Percentiles rank a stretch among this genome's conserved stretches.
phyloP scores from a whole-genome alignment of 805 yeast genomes.

The Starmera dryadoides region DNA sequence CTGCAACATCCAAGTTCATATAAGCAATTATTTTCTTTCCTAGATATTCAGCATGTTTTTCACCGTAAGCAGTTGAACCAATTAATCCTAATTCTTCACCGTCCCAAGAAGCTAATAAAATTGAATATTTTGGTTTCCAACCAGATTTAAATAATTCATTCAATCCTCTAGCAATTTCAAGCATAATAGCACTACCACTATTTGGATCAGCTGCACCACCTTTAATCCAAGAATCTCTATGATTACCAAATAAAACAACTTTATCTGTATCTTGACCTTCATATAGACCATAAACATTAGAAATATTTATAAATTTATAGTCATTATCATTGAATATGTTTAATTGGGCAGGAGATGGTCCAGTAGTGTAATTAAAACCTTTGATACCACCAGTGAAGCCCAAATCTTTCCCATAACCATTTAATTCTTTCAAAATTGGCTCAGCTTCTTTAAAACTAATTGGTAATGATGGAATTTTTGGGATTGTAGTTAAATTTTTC shows the following conservation, averaged over 20 bases:
- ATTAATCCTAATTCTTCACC: constrained; percentile 73
- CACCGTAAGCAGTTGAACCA: constrained; percentile 77
- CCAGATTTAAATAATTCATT: constrained; percentile 44
- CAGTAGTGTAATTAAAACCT: constrained; percentile 41
- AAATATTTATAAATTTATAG: constrained; percentile 52
- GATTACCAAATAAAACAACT: constrained; percentile 63
- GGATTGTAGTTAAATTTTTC: constrained; percentile 43
- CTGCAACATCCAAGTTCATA: constrained; percentile 62
- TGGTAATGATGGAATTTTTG: constrained; percentile 66
- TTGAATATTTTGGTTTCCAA: constrained; percentile 62
- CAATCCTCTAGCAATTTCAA: constrained; percentile 58
- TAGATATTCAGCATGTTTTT: constrained; percentile 42
- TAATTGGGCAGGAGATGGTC: constrained; percentile 40
- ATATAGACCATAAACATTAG: constrained; percentile 55
- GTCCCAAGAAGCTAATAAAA: constrained; percentile 73
- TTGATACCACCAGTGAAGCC: constrained; percentile 42
- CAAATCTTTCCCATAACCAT: constrained; percentile 48
- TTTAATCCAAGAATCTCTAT: constrained; percentile 74
- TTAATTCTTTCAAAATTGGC: constrained; percentile 52
- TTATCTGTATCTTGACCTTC: constrained; percentile 48
- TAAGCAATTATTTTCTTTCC: constrained; percentile 54
- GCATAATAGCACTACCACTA: constrained; percentile 57
- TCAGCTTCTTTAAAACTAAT: constrained; percentile 54
- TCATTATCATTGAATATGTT: constrained; percentile 56
- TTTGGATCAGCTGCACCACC: constrained; percentile 81